Evolutionary conservation across 1,139 yeast genomes (phyloP).

Genomic region (Casaregolazyma suthepensis): DNA sequence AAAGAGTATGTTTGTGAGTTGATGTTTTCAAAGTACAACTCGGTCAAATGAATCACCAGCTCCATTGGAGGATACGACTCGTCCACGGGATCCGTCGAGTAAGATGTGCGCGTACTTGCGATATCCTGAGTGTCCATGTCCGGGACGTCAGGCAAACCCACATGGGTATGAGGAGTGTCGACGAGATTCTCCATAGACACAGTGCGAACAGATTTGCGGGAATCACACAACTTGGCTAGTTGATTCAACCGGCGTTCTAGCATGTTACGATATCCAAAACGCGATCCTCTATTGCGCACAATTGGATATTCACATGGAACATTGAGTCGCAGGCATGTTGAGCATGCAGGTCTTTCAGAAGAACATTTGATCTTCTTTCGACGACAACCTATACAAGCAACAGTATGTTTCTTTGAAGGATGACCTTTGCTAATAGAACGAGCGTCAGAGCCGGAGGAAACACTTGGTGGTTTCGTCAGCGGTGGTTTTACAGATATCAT

Average conservation of each 20-base stretch:
- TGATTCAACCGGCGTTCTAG: slow-evolving; percentile 29
- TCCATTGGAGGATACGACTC: slow-evolving; percentile 19
- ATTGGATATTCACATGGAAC: slow-evolving; percentile 34
- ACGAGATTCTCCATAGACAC: background rate
- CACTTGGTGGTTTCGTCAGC: background rate
- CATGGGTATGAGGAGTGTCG: background rate
- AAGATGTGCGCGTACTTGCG: background rate
- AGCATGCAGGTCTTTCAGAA: slow-evolving; percentile 35
- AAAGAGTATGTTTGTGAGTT: slow-evolving; percentile 36
- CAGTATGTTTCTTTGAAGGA: slow-evolving; percentile 29
- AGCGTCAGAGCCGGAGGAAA: background rate
- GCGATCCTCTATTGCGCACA: slow-evolving; percentile 34
- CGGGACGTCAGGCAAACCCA: slow-evolving; percentile 1
- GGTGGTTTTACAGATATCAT: slow-evolving; percentile 9
- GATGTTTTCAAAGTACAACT: slow-evolving; percentile 30
- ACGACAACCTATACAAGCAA: slow-evolving; percentile 34
- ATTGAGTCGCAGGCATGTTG: slow-evolving; percentile 33
- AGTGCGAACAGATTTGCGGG: background rate
- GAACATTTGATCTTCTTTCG: slow-evolving; percentile 36
- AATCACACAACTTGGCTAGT: slow-evolving; percentile 14
- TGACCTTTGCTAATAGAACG: background rate
- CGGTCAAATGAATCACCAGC: slow-evolving; percentile 25
- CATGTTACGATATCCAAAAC: slow-evolving; percentile 35
- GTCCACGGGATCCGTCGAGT: background rate
- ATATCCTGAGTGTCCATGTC: slow-evolving; percentile 1